These are phyloP conservation scores for Kazachstania viticola DNA, from an alignment of 805 yeast species.

Conservation along the genomic window DNA sequence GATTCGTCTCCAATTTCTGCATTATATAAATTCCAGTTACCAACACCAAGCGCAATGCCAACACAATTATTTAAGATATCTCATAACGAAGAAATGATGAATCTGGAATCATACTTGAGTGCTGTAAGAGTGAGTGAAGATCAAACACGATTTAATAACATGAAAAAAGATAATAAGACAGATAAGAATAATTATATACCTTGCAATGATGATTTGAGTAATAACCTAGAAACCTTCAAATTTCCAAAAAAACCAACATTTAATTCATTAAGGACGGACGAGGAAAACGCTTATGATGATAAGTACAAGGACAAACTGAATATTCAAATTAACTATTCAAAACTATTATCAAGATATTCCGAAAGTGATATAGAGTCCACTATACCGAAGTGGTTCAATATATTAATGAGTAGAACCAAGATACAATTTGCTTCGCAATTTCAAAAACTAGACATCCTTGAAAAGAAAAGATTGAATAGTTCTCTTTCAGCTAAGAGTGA, in stretches of 20 bases:
- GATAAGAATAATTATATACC: background rate
- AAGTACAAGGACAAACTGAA: constrained; percentile 13
- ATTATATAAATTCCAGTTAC: constrained; percentile 23
- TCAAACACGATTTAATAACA: constrained; percentile 4
- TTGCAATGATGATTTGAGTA: background rate
- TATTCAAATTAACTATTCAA: constrained; percentile 17
- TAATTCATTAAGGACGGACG: too few species aligned
- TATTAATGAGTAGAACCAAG: constrained; percentile 17
- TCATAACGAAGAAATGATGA: constrained; percentile 23
- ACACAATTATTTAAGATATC: constrained; percentile 15
- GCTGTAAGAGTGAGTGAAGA: constrained; percentile 24
- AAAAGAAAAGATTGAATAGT: constrained; percentile 49
- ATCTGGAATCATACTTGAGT: constrained; percentile 21
- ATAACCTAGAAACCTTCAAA: constrained; percentile 6
- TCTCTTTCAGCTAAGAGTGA: constrained; percentile 6
- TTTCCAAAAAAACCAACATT: too few species aligned
- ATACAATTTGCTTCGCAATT: constrained; percentile 38
- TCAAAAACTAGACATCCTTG: constrained; percentile 54
- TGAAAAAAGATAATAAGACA: background rate
- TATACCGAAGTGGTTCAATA: constrained; percentile 47
- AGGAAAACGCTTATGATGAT: background rate
- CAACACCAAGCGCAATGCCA: constrained; percentile 11
- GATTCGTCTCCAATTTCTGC: constrained; percentile 25
- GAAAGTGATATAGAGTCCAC: constrained; percentile 9
- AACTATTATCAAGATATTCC: constrained; percentile 7